Evolutionary conservation across 1,139 yeast genomes (phyloP), one percentile per base, ranked within the genome.

Genomic region (Kluyveromyces sp.): DNA sequence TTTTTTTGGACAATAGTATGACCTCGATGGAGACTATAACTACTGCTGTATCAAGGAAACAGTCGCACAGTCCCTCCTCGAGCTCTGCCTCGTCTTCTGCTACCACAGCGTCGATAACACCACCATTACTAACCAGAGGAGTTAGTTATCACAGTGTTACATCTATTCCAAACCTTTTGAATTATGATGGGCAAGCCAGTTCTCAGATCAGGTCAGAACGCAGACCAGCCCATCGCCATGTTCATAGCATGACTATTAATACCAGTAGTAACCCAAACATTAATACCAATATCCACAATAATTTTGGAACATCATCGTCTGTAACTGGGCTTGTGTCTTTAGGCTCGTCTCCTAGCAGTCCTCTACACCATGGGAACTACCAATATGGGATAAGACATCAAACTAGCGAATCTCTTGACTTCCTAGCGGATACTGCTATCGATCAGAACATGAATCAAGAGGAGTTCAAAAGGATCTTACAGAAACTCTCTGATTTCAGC

Each of bases 141-240:
- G 39, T 34, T 8, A 34, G 38, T 29, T 41, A 41, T 26, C 37
- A 30, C 28, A 34, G 43, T 30, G 43, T 41, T 15, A 34, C 43
- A n/a, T 41, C 43, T 27, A 41, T 41, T n/a, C 43, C 43, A 10
- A 41, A 41, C 28, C 39, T 41, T n/a, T 41, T 41, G 34, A 41
- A 41, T 26, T 41, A 41, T 26, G 43, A 41, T 34, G 34, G 43
- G n/a, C 43, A 41, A 29, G 25, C 38, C 4, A 34, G 37, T 15
- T 41, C 43, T 10, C 34, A 39, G 25, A 41, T 41, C 28, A 30
- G 43, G 26, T 5, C 43, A 34, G 34, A 8, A 10, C 8, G 25
- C 34, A 4, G 8, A 8, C 6, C 32, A 34, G 21, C 21, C 21
- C 21, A 15, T 2, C 21, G 21, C 21, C 21, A 15, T 15, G 21